phyloP scores from a whole-genome alignment of 495 filamentous ascomycete species.

The Pyrenopolyporus hunteri region DNA sequence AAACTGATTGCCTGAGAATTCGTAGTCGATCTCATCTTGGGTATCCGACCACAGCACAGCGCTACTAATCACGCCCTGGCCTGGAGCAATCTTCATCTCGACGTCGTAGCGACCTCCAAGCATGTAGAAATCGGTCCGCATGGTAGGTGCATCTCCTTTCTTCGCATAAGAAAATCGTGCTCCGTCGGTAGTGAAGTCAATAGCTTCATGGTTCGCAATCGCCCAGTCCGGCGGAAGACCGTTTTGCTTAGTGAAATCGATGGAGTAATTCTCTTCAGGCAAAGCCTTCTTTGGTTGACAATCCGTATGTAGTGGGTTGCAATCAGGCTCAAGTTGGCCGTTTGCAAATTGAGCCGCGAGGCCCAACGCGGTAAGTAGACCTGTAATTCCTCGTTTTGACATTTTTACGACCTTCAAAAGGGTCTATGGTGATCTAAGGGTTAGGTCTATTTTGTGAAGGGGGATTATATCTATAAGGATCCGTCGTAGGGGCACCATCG shows the following conservation, averaged over 20 bases:
- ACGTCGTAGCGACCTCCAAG: conserved; percentile 79
- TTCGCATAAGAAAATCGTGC: conserved; percentile 76
- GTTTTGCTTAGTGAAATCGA: conserved; percentile 42
- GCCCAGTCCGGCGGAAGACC: conserved; percentile 30
- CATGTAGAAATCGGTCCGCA: conserved; percentile 73
- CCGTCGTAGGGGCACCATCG: conserved; percentile 3
- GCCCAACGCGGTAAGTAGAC: conserved; percentile 36
- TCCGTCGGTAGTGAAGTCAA: conserved; percentile 60
- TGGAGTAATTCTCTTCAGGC: conserved; percentile 34
- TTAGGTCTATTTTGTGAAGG: conserved; percentile 21
- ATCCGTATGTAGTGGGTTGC: conserved; percentile 36
- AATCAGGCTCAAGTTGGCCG: conserved; percentile 41
- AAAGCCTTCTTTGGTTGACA: conserved; percentile 40
- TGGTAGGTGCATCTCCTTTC: conserved; percentile 76
- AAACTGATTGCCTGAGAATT: conserved; percentile 71
- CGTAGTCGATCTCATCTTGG: conserved; percentile 95
- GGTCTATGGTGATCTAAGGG: conserved; percentile 21
- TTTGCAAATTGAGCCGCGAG: conserved; percentile 30
- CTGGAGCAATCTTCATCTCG: conserved; percentile 70
- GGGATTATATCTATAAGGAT: not conserved
- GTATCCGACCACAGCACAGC: conserved; percentile 86
- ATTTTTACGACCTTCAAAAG: conserved; percentile 24
- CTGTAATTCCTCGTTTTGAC: conserved; percentile 34
- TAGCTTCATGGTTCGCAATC: conserved; percentile 41
- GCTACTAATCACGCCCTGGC: conserved; percentile 79